Conservation (phyloP, 352 stramenopile genomes). For the Pythium angustatum region DNA sequence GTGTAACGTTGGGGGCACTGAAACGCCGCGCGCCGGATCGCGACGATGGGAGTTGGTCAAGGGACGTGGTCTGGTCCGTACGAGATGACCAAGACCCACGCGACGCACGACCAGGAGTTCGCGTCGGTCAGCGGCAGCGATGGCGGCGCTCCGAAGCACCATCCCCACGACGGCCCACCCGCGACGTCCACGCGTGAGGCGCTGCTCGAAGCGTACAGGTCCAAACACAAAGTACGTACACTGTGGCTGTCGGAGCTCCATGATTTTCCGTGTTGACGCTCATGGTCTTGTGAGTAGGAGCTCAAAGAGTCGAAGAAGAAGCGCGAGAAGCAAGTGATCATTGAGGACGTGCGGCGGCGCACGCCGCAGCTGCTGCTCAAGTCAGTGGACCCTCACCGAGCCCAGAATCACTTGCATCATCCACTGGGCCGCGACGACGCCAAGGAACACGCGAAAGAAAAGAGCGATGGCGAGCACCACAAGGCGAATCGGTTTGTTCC, state of each 20-base stretch:
- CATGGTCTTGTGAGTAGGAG: conserved; percentile 29
- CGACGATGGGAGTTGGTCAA: too few species aligned
- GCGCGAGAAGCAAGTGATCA: conserved; percentile 62
- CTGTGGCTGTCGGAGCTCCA: background rate
- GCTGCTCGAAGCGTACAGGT: conserved; percentile 49
- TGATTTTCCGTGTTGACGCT: background rate
- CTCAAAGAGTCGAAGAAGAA: conserved; percentile 42
- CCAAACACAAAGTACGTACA: conserved; percentile 37
- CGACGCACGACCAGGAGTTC: conserved; percentile 5
- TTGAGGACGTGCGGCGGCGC: conserved; percentile 47
- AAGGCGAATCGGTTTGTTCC: conserved; percentile 21
- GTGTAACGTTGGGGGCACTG: too few species aligned
- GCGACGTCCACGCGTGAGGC: conserved; percentile 30
- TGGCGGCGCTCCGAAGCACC: background rate
- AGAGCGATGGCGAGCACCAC: background rate
- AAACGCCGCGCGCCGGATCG: background rate
- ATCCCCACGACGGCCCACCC: background rate
- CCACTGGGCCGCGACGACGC: background rate
- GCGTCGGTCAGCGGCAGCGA: conserved; percentile 13
- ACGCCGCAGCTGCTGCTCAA: conserved; percentile 47
- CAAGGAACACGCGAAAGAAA: background rate
- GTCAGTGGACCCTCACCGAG: conserved; percentile 6
- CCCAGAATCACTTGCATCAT: conserved; percentile 9
- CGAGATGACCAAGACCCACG: conserved; percentile 13
- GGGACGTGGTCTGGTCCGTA: background rate